phyloP scores from a whole-genome alignment of 2,329 filamentous ascomycete genomes.

The Huntiella moniliformis region DNA sequence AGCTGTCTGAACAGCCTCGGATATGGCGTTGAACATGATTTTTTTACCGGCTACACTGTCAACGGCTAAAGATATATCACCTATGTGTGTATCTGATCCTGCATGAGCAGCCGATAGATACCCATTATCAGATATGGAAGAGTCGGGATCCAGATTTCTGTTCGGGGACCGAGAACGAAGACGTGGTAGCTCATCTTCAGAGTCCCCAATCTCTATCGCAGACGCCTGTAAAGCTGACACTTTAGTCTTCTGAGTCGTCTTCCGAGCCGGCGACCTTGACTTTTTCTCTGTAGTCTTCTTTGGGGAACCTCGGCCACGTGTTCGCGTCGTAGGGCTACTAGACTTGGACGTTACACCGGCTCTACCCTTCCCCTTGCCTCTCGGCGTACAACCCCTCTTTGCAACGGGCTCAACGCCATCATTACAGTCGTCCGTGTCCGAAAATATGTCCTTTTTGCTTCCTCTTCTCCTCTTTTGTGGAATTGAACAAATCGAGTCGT shows the following conservation, averaged over 20 bases:
- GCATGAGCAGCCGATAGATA: conserved; percentile 3
- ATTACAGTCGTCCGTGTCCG: background rate
- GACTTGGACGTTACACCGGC: background rate
- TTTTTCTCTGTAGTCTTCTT: conserved; percentile 1
- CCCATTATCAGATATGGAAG: conserved; percentile 6
- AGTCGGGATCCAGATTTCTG: background rate
- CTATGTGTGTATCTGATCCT: conserved; percentile 22
- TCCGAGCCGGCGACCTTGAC: background rate
- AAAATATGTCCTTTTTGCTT: background rate
- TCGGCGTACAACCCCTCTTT: too few species aligned
- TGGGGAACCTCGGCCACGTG: conserved; percentile 19
- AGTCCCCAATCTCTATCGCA: conserved; percentile 12
- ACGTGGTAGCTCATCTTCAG: conserved; percentile 6
- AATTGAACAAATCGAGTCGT: background rate
- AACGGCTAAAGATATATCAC: conserved; percentile 23
- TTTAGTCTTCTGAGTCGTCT: conserved; percentile 1
- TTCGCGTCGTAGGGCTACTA: background rate
- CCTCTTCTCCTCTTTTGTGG: conserved; percentile 1
- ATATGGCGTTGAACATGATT: conserved; percentile 32
- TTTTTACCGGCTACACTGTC: conserved; percentile 25
- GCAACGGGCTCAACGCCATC: too few species aligned
- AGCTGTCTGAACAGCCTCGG: conserved; percentile 31
- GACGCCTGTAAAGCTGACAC: background rate
- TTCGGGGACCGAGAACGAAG: background rate
- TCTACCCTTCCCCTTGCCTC: too few species aligned